Conservation (phyloP, 352 stramenopile genomes). For the Phytophthora macrochlamydospora region DNA sequence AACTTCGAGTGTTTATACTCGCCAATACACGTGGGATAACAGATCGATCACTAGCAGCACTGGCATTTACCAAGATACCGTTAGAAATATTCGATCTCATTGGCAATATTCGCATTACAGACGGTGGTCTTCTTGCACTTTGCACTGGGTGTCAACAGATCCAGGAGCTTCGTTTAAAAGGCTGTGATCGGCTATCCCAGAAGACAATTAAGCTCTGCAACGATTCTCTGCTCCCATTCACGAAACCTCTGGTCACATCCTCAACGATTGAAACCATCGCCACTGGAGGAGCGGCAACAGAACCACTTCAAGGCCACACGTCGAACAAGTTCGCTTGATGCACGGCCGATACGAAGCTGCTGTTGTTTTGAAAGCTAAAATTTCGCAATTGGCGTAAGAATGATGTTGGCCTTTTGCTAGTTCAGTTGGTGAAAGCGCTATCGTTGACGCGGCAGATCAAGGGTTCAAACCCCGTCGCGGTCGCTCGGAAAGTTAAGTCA, state of each 20-base stretch:
- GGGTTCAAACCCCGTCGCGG: too few relatives aligned
- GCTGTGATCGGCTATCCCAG: conserved; percentile 63
- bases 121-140: conserved; percentile 47
- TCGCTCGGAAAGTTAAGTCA: too few relatives aligned
- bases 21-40: conserved; percentile 49
- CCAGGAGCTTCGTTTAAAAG: conserved; percentile 62
- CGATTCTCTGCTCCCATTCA: conserved; percentile 46
- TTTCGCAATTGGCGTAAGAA: conserved; percentile 58
- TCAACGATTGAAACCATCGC: conserved; percentile 51
- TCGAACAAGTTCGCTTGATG: conserved; percentile 39
- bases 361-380: conserved; percentile 38
- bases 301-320: conserved; percentile 36
- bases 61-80: conserved; percentile 46
- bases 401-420: too few relatives aligned
- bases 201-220: conserved; percentile 39
- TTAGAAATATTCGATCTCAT: conserved; percentile 55
- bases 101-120: conserved; percentile 66
- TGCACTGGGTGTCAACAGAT: conserved; percentile 46
- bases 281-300: conserved; percentile 33
- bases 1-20: conserved; percentile 43
- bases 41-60: conserved; percentile 49
- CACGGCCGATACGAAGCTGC: conserved; percentile 43
- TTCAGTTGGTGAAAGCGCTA: too few relatives aligned
- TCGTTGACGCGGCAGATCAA: too few relatives aligned
- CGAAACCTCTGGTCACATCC: conserved; percentile 24